A percentile compares a stretch with the other conserved stretches of the same genome.
phyloP scores from a whole-genome alignment of 2,329 filamentous ascomycete genomes.

The Colletotrichum chrysophilum region DNA sequence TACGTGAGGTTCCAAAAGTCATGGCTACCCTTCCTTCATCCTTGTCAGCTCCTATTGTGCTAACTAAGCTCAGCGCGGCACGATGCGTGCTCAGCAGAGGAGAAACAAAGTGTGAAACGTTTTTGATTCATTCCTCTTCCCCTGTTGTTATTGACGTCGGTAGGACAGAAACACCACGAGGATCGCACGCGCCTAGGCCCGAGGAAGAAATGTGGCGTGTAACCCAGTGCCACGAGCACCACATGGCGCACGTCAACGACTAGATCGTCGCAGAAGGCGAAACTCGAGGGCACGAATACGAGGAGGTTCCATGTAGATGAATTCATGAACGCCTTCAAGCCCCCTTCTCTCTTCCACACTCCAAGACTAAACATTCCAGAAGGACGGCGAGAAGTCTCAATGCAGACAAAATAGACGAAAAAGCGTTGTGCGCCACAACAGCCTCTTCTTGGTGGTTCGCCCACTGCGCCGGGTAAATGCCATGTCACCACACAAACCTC shows the following conservation, averaged over 20 bases:
- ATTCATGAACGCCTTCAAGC: background rate
- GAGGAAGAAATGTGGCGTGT: background rate
- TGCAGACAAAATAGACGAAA: slow-evolving; percentile 1
- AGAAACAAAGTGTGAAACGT: background rate
- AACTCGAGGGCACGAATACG: background rate
- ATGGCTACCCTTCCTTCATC: background rate
- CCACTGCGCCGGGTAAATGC: background rate
- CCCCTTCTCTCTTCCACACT: background rate
- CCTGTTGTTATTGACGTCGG: background rate
- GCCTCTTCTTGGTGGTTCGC: background rate
- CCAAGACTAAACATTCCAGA: background rate
- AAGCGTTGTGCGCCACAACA: background rate
- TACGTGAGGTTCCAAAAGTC: background rate
- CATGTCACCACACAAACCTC: background rate
- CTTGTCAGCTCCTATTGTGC: background rate
- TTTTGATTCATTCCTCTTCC: background rate
- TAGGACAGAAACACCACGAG: slow-evolving; percentile 1
- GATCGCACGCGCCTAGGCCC: background rate
- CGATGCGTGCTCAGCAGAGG: background rate
- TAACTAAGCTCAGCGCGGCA: background rate
- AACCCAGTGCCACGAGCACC: background rate
- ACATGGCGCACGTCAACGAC: background rate
- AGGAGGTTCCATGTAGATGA: slow-evolving; percentile 5
- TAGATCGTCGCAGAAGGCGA: background rate
- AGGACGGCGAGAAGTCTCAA: background rate